Evolutionary conservation across 1,284 basidiomycete genomes (phyloP).

Genomic region (Golubevia pallescens): DNA sequence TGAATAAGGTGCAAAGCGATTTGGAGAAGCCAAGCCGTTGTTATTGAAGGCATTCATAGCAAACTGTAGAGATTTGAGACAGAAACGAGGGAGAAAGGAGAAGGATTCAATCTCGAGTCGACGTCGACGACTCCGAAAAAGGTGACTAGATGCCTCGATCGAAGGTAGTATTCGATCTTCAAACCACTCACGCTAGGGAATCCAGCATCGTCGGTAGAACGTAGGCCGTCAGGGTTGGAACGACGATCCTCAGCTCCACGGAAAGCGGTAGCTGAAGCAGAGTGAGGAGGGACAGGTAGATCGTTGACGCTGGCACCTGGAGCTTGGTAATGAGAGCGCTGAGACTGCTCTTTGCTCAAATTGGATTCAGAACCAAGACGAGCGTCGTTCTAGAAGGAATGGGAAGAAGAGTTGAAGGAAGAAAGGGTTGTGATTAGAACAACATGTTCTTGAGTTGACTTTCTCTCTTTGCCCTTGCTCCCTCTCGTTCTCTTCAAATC

Average conservation of each 20-base stretch:
- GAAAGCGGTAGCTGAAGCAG: no score
- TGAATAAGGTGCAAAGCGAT: constrained; percentile 33
- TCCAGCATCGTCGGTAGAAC: background rate
- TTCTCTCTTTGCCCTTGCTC: no score
- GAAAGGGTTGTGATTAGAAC: background rate
- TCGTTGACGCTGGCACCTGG: no score
- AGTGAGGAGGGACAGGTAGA: no score
- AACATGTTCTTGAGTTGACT: no score
- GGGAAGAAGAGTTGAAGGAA: no score
- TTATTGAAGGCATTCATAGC: background rate
- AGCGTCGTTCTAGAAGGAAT: no score
- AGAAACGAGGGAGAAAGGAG: background rate
- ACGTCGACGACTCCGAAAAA: background rate
- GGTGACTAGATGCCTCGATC: background rate
- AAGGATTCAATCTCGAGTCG: background rate
- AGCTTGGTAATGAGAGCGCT: no score
- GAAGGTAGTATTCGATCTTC: background rate
- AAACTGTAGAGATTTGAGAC: background rate
- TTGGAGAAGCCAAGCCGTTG: constrained; percentile 8
- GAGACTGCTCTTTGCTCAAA: no score
- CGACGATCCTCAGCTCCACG: background rate
- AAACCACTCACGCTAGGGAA: background rate
- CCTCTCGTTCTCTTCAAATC: background rate
- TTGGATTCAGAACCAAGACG: no score
- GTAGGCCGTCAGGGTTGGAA: background rate